These are phyloP conservation scores for Euryodendron excelsum DNA, from an alignment of 148 eudicot species.

Conservation along the genomic window DNA sequence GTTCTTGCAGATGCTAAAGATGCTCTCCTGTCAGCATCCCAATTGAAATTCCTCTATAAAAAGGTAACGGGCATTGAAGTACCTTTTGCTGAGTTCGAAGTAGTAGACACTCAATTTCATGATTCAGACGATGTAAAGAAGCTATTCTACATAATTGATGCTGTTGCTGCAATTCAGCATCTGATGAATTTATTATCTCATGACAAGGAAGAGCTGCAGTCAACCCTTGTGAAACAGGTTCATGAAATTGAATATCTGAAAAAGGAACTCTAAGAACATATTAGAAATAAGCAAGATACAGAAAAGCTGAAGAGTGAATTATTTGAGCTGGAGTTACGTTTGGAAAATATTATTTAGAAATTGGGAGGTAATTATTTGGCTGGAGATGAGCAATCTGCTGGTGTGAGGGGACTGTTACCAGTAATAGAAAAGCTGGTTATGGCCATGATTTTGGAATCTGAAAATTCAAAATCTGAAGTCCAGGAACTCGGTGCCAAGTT, in stretches of 20 bases:
- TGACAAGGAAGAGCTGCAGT: constrained; percentile 59
- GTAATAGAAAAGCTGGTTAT: constrained; percentile 64
- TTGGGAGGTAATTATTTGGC: constrained; percentile 42
- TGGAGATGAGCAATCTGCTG: constrained; percentile 38
- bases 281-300: constrained; percentile 36
- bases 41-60: constrained; percentile 49
- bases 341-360: constrained; percentile 55
- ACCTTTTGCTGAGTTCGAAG: constrained; percentile 34
- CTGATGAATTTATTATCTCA: constrained; percentile 44
- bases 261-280: constrained; percentile 41
- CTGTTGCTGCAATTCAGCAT: constrained; percentile 39
- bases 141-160: constrained; percentile 62
- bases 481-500: constrained; percentile 65
- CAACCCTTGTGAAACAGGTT: constrained; percentile 46
- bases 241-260: constrained; percentile 52
- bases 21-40: constrained; percentile 49
- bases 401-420: constrained; percentile 41
- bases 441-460: constrained; percentile 50
- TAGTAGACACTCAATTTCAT: constrained; percentile 35
- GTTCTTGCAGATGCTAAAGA: constrained; percentile 60
- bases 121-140: constrained; percentile 51
- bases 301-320: constrained; percentile 42
- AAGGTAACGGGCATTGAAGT: constrained; percentile 52
- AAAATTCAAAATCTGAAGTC: constrained; percentile 61
- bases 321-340: constrained; percentile 42